Base-by-base conservation (phyloP, 768 basidiomycete genomes). In the Cyclocybe aegerita region DNA sequence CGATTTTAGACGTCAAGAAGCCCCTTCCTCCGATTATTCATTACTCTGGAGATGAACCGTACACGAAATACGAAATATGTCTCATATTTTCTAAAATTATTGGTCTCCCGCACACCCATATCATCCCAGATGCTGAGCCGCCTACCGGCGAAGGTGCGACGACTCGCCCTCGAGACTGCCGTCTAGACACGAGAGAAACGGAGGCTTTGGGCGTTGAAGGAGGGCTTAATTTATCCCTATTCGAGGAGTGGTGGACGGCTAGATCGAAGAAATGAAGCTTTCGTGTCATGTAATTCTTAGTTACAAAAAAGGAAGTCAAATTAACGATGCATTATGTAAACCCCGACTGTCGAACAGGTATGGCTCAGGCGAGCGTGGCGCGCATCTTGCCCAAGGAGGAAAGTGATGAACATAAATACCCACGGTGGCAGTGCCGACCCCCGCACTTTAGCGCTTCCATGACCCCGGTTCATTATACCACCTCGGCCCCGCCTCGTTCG, bases 41-140 rank as follows among this genome's bases (percentile, higher is more conserved):
- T 68, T 98, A 92, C 66, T 88, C 93, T 4, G 83, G 81, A 2
- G 78, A 82, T 12, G 87, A 91, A 60, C 82, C 88, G 1, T 83
- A 87, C 64, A 97, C 94, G 7, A 98, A 98, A 71, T 97, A 94
- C 70, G 88, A 89, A 59, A 97, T 98, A 56, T 93, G 91, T 63
- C 72, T 90, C 29, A 73, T 88, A 34, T 90, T 93, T 57, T 82
- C 88, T 7, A 77, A 76, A 51, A 77, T 91, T 44, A 80, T 96
- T 31, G 70, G 75, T 4, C 69, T 92, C 0, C 79, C 90, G 9
- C 88, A 90, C 60, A 64, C 57, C 1, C 92, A 98, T 63, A 85
- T 96, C 60, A 73, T 82, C 29, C 80, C 90, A 0, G 87, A 93
- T 43, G 75, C 79, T 1, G 78, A 87, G 12, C 74, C 83, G 7